Conservation (phyloP, 164 flowering plant genomes). For the Houttuynia cordata region DNA sequence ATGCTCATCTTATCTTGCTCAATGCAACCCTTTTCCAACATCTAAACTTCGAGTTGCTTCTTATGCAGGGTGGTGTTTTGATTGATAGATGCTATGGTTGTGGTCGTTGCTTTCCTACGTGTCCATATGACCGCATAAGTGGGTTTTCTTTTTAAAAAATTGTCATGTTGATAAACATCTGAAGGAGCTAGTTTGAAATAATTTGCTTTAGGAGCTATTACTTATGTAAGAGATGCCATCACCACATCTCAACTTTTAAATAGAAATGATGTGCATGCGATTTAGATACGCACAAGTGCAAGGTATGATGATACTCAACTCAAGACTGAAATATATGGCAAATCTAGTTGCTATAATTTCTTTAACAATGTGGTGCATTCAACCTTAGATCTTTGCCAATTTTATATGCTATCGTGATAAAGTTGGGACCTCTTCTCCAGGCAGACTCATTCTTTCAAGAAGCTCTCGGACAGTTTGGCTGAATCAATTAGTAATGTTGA, state of each 20-base stretch:
- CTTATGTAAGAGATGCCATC: slow-evolving; percentile 50
- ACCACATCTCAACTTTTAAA: slow-evolving; percentile 50
- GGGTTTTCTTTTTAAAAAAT: slow-evolving; percentile 13
- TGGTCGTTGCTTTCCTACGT: slow-evolving; percentile 77
- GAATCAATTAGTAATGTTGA: slow-evolving; percentile 36
- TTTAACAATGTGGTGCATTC: neutral
- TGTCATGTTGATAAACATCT: neutral
- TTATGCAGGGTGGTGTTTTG: slow-evolving; percentile 53
- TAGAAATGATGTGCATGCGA: slow-evolving; percentile 57
- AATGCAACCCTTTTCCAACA: neutral
- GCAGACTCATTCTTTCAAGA: slow-evolving; percentile 26
- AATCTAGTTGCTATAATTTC: neutral
- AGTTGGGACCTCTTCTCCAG: slow-evolving; percentile 17
- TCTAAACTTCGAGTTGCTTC: neutral
- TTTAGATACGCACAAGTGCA: slow-evolving; percentile 81
- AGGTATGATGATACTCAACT: slow-evolving; percentile 37
- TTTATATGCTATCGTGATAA: neutral
- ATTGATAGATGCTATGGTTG: slow-evolving; percentile 86
- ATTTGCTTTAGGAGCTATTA: slow-evolving; percentile 26
- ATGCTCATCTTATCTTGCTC: neutral
- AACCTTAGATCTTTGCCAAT: neutral
- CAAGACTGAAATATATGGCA: neutral
- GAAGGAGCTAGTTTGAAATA: neutral
- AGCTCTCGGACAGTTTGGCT: slow-evolving; percentile 51
- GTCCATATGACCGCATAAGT: slow-evolving; percentile 88